A percentile compares a stretch with the other conserved stretches of the same genome.
Evolutionary conservation across 2,329 filamentous ascomycete species (phyloP).

Genomic region (Calonectria pteridis): DNA sequence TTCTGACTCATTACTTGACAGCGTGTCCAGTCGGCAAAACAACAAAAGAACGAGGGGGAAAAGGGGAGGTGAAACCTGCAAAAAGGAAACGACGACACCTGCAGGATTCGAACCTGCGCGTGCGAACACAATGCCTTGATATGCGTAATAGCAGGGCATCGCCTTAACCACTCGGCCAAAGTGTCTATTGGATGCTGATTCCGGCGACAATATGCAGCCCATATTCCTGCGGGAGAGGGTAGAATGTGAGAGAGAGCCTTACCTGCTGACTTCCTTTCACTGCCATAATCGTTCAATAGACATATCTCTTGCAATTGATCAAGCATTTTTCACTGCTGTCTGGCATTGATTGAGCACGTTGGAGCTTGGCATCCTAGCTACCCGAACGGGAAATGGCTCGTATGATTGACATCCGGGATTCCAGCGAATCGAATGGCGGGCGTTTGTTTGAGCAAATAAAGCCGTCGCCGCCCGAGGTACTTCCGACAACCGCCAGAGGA

Average conservation of each 20-base stretch:
- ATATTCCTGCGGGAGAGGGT: not conserved
- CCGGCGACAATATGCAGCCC: not conserved
- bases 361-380: not conserved
- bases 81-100: conserved; percentile 15
- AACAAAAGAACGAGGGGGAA: not conserved
- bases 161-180: conserved; percentile 27
- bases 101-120: conserved; percentile 27
- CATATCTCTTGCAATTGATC: not conserved
- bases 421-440: conserved; percentile 8
- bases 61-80: not conserved
- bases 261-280: not conserved
- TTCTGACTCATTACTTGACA: not conserved
- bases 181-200: conserved; percentile 1
- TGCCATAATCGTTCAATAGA: not conserved
- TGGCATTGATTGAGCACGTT: not conserved
- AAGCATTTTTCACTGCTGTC: not conserved
- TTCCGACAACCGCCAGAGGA: conserved; percentile 29
- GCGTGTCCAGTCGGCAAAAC: not conserved
- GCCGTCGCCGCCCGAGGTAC: conserved; percentile 37
- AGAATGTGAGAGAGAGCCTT: too few species aligned
- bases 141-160: conserved; percentile 24
- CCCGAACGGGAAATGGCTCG: conserved; percentile 35
- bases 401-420: conserved; percentile 23
- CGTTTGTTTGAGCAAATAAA: conserved; percentile 15
- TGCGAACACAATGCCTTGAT: conserved; percentile 27